Evolutionary conservation across 164 flowering plant species (phyloP).

Genomic region (Stephania yunnanensis): DNA sequence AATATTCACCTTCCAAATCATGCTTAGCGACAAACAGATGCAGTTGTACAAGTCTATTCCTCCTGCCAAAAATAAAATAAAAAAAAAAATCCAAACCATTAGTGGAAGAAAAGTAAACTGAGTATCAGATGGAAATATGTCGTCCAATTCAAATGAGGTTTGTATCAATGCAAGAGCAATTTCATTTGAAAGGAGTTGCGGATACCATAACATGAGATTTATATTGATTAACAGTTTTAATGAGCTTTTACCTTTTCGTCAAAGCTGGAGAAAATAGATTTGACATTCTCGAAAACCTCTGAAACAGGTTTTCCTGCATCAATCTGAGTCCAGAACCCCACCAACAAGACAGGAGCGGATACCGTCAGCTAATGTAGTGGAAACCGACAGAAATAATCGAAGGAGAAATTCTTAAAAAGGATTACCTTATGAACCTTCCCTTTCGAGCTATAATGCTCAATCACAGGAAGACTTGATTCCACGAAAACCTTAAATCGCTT

Average conservation of each 20-base stretch:
- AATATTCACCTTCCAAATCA: background rate
- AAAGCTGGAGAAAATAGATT: conserved; percentile 43
- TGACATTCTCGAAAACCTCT: conserved; percentile 74
- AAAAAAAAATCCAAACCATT: background rate
- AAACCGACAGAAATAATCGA: background rate
- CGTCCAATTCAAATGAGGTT: background rate
- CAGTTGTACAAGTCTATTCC: background rate
- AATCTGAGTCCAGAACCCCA: conserved; percentile 36
- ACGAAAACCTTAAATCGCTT: conserved; percentile 74
- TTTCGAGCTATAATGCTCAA: conserved; percentile 55
- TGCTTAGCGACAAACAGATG: background rate
- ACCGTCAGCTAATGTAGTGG: conserved; percentile 1
- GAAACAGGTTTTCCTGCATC: conserved; percentile 75
- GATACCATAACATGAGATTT: no score
- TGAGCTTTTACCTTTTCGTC: conserved; percentile 38
- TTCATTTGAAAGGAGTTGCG: no score
- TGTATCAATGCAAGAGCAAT: background rate
- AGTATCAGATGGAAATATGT: background rate
- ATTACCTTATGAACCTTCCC: conserved; percentile 75
- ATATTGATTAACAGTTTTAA: background rate
- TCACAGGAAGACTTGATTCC: conserved; percentile 76
- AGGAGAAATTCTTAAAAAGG: background rate
- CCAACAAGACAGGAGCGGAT: background rate
- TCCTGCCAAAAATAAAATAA: background rate
- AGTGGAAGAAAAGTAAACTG: background rate